Percentiles rank a stretch among this genome's conserved stretches.
These are phyloP conservation scores for Trichopus zeylanicus DNA, from an alignment of 116 monocot species.

Conservation along the genomic window DNA sequence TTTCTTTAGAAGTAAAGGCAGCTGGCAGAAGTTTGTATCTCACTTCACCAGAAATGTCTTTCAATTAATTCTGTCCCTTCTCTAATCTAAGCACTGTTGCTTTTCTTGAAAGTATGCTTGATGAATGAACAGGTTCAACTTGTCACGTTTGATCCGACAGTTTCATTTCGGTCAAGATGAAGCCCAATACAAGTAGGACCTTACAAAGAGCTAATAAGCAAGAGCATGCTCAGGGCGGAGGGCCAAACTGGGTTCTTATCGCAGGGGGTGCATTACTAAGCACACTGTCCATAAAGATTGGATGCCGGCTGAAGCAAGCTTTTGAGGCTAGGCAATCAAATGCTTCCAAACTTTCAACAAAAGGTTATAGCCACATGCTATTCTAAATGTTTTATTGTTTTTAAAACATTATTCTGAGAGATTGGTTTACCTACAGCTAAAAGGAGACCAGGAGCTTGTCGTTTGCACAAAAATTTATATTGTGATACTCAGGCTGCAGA, in stretches of 20 bases:
- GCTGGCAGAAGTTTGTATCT: background rate
- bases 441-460: constrained; percentile 25
- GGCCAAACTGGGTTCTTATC: constrained; percentile 77
- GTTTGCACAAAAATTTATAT: constrained; percentile 46
- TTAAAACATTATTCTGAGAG: constrained; percentile 5
- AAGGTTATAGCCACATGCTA: constrained; percentile 35
- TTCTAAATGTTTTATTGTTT: background rate
- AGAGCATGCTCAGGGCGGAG: constrained; percentile 36
- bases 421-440: constrained; percentile 26
- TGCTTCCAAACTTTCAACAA: constrained; percentile 13
- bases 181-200: constrained; percentile 27
- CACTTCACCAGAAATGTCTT: background rate
- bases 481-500: constrained; percentile 36
- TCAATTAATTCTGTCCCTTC: background rate
- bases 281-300: constrained; percentile 54
- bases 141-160: background rate
- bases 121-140: background rate
- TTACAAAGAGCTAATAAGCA: constrained; percentile 29
- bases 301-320: constrained; percentile 55
- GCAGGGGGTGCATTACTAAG: constrained; percentile 68
- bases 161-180: constrained; percentile 31
- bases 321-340: constrained; percentile 37
- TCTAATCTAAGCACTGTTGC: background rate
- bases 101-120: background rate
- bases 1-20: background rate